Percentiles rank a stretch among this genome's conserved stretches.
These are phyloP conservation scores for Ceratocystis diversiconidia DNA, from an alignment of 2,329 filamentous ascomycete genomes.

Conservation along the genomic window DNA sequence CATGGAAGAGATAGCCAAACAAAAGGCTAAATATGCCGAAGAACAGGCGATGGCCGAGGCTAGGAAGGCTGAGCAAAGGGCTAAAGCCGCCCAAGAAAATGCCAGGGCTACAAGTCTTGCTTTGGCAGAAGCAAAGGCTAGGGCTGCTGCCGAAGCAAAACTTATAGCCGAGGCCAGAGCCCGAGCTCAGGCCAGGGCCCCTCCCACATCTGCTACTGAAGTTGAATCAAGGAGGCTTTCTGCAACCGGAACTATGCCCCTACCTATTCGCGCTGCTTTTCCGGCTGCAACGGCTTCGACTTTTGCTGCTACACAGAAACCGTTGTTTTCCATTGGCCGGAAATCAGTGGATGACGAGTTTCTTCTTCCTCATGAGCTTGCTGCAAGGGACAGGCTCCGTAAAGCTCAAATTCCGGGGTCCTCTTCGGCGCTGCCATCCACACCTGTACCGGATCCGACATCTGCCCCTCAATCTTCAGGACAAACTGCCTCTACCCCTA, in stretches of 20 bases:
- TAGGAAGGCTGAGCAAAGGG: not conserved
- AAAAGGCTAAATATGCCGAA: not conserved
- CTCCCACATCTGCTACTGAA: not conserved
- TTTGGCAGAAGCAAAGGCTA: not conserved
- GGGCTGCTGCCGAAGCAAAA: not conserved
- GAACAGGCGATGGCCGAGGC: not conserved
- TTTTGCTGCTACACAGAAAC: not conserved
- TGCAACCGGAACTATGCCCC: not conserved
- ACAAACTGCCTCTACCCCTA: not conserved
- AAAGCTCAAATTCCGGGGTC: not conserved
- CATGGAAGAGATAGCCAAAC: not conserved
- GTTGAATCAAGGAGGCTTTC: constrained; percentile 1
- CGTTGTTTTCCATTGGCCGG: not conserved
- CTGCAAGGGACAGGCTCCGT: not conserved
- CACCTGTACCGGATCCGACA: not conserved
- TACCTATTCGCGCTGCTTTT: not conserved
- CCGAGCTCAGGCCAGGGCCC: not conserved
- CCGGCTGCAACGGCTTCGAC: not conserved
- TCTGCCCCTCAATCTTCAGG: not conserved
- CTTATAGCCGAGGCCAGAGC: not conserved
- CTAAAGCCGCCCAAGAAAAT: not conserved
- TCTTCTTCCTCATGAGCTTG: constrained; percentile 1
- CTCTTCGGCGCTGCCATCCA: not conserved
- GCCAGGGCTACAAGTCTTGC: not conserved
- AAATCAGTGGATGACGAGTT: constrained; percentile 4